These are phyloP conservation scores for Wallemia mellicola DNA, from an alignment of 1,284 basidiomycete species.

Conservation along the genomic window DNA sequence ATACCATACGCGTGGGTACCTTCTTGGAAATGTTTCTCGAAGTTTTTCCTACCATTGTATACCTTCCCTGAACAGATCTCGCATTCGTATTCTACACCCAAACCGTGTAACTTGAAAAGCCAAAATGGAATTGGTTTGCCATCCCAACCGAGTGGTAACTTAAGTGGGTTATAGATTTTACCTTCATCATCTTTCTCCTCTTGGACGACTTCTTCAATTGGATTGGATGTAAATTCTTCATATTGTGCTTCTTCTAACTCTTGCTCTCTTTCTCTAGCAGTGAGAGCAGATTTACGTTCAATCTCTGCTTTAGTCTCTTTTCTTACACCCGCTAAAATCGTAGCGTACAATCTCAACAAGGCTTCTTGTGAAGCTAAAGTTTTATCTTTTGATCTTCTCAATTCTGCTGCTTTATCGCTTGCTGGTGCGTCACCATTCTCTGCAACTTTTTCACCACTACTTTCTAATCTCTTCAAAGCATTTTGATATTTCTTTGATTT, in stretches of 20 bases:
- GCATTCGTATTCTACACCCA: constrained; percentile 88
- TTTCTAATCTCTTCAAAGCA: constrained; percentile 39
- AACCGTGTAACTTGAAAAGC: constrained; percentile 90
- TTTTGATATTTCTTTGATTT: constrained; percentile 86
- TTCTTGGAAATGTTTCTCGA: constrained; percentile 83
- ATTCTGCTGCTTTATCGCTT: constrained; percentile 7
- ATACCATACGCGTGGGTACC: constrained; percentile 92
- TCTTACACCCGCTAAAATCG: constrained; percentile 34
- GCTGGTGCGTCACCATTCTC: constrained; percentile 1
- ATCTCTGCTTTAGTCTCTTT: constrained; percentile 76
- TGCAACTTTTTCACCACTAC: constrained; percentile 13
- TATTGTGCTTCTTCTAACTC: constrained; percentile 34
- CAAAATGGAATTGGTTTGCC: constrained; percentile 96
- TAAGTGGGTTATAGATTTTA: constrained; percentile 88
- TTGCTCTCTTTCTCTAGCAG: constrained; percentile 79
- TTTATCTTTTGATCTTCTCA: constrained; percentile 5
- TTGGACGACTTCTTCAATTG: constrained; percentile 14
- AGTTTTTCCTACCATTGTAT: constrained; percentile 87
- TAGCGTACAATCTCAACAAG: constrained; percentile 22
- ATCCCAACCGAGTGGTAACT: constrained; percentile 90
- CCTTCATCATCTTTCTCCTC: constrained; percentile 83
- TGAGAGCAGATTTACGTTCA: constrained; percentile 80
- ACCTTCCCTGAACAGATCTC: constrained; percentile 91
- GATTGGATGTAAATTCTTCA: not conserved
- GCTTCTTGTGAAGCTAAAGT: constrained; percentile 4